Percentiles rank a stretch among this genome's conserved stretches.
These are phyloP conservation scores for Pythium scleroteichum DNA, from an alignment of 352 stramenopile genomes.

Conservation along the genomic window DNA sequence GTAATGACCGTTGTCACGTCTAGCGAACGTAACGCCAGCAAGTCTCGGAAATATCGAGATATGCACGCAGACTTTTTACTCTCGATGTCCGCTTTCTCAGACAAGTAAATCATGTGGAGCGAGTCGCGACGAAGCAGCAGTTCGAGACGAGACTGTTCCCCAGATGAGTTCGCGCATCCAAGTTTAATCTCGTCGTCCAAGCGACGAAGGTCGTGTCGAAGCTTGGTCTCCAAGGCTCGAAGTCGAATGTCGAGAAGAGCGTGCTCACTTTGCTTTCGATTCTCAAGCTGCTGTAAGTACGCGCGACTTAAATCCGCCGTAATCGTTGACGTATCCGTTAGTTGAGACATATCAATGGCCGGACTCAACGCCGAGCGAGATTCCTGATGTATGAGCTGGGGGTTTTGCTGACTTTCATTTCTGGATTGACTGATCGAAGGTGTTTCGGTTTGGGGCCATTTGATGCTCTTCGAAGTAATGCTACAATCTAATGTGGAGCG, in stretches of 20 bases:
- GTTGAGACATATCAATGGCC: background rate
- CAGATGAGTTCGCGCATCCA: background rate
- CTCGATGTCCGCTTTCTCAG: conserved; percentile 55
- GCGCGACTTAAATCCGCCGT: conserved; percentile 22
- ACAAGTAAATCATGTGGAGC: conserved; percentile 43
- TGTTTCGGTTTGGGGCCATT: too few relatives aligned
- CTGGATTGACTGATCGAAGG: too few relatives aligned
- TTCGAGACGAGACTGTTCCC: conserved; percentile 5
- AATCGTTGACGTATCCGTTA: background rate
- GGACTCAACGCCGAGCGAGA: background rate
- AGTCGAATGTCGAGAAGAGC: conserved; percentile 51
- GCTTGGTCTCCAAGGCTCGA: conserved; percentile 40
- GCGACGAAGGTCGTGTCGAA: conserved; percentile 31
- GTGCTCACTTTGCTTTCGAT: conserved; percentile 50
- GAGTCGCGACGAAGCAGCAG: conserved; percentile 35
- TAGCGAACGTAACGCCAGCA: conserved; percentile 55
- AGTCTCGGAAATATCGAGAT: conserved; percentile 64
- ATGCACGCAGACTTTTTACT: conserved; percentile 52
- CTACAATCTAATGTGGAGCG: too few relatives aligned
- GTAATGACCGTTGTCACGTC: background rate
- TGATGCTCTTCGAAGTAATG: too few relatives aligned
- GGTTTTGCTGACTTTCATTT: too few relatives aligned
- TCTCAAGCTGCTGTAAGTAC: conserved; percentile 49
- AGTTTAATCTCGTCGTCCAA: conserved; percentile 24
- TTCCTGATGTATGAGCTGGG: too few relatives aligned